These are phyloP conservation scores for Penicillium paxilli DNA, from an alignment of 495 filamentous ascomycete genomes.

Conservation along the genomic window DNA sequence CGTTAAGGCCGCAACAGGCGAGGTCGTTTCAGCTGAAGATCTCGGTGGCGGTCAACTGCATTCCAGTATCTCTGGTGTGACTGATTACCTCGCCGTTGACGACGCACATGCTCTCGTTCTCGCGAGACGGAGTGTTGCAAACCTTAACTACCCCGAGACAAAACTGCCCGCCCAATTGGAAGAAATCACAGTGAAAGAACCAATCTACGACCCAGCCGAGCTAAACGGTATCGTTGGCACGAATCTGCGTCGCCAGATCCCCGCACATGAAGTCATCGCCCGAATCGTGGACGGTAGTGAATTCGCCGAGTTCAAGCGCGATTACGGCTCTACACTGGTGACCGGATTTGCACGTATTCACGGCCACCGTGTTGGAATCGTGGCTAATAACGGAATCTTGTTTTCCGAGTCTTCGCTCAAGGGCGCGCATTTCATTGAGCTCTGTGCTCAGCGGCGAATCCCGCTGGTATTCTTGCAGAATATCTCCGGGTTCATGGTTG, in stretches of 20 bases:
- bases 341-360: slow-evolving; percentile 93
- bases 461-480: slow-evolving; percentile 95
- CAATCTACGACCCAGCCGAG: slow-evolving; percentile 79
- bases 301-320: slow-evolving; percentile 92
- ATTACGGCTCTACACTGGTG: slow-evolving; percentile 87
- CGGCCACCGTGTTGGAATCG: slow-evolving; percentile 86
- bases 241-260: slow-evolving; percentile 80
- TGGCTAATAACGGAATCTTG: slow-evolving; percentile 97
- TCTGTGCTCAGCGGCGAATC: slow-evolving; percentile 88
- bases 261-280: slow-evolving; percentile 88
- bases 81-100: slow-evolving; percentile 92
- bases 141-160: slow-evolving; percentile 77
- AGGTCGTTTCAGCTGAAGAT: slow-evolving; percentile 89
- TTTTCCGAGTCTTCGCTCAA: slow-evolving; percentile 90
- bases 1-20: slow-evolving; percentile 95
- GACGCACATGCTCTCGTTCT: slow-evolving; percentile 92
- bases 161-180: slow-evolving; percentile 20
- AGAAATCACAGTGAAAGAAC: slow-evolving; percentile 56
- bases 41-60: slow-evolving; percentile 93
- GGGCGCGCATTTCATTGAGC: slow-evolving; percentile 96
- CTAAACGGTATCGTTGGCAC: slow-evolving; percentile 85
- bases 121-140: slow-evolving; percentile 77
- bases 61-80: slow-evolving; percentile 87
- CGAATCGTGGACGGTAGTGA: slow-evolving; percentile 88
- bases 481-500: slow-evolving; percentile 98